Evolutionary conservation across 208 protist species (phyloP).

Genomic region (Trypanosoma congolense): DNA sequence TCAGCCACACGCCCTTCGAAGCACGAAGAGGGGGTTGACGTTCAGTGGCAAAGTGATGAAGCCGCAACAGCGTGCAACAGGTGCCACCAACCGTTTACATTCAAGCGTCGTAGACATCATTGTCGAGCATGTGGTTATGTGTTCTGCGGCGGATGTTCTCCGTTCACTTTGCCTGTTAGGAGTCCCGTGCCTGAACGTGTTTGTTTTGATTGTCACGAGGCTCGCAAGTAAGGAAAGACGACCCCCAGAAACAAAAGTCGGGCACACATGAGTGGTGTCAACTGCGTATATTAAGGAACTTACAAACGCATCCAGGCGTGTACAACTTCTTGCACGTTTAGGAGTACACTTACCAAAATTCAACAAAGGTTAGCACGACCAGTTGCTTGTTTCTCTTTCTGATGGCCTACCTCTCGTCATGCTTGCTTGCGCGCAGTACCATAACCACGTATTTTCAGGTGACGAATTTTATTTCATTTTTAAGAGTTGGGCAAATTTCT

Average conservation of each 20-base stretch:
- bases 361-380: too few species aligned
- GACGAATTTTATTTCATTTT: too few species aligned
- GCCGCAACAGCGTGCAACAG: conserved; percentile 64
- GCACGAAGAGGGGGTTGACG: conserved; percentile 43
- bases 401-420: too few species aligned
- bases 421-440: too few species aligned
- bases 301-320: too few species aligned
- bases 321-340: too few species aligned
- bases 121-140: conserved; percentile 81
- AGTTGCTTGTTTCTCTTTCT: too few species aligned
- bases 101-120: conserved; percentile 71
- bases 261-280: neutral
- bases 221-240: conserved; percentile 7
- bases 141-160: conserved; percentile 75
- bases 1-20: conserved; percentile 10
- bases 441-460: too few species aligned
- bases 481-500: too few species aligned
- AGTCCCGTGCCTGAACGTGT: conserved; percentile 43
- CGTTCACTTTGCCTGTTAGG: conserved; percentile 40
- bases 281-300: too few species aligned
- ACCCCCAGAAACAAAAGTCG: too few species aligned
- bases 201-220: conserved; percentile 58
- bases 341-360: too few species aligned
- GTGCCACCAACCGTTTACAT: conserved; percentile 63
- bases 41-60: conserved; percentile 79